Base-by-base conservation (phyloP, 1,139 yeast genomes). In the Wickerhamomyces sp. region DNA sequence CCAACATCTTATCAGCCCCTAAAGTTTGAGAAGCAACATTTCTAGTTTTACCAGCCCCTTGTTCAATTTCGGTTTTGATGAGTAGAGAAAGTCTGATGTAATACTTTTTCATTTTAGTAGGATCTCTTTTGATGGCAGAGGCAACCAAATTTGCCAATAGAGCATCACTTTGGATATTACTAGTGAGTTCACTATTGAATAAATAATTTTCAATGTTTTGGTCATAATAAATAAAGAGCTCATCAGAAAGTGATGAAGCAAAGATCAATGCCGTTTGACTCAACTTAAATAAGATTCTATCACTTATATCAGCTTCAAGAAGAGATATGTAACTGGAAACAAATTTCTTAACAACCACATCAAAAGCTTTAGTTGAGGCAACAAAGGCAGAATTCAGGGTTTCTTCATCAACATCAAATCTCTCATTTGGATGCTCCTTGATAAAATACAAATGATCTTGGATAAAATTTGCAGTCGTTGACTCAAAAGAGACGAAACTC, bases 31-130 rank as follows among this genome's bases (percentile, higher is more conserved):
- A 70, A 1, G 85, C 82, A 16, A 80, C 76, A 13, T 63, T 56
- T 55, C 96, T 74, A 0, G 81, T 67, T 1, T 76, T 66, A 2
- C 97, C 97, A 0, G 97, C 97, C 49, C 90, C 86, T 51, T 83
- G 90, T n/a, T 68, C 69, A 18, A 92, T 70, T 55, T 92, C 96
- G 22, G 75, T 78, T 36, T 69, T 68, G 27, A 90, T 80, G 43
- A 72, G 47, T 20, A 39, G 45, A 17, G 54, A 46, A 22, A 64
- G 38, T 8, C 43, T 45, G 1, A 45, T 38, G 37, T 63, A 58
- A 15, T 60, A 47, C 13, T 41, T 28, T 55, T 54, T 2, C 82
- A 87, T 28, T 28, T 41, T 25, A 2, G 40, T 20, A 16, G 42
- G 43, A 21, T 50, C 52, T 26, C 52, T 40, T 78, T 82, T 6